Conservation (phyloP, 768 basidiomycete species). For the Hericium rajendrae region DNA sequence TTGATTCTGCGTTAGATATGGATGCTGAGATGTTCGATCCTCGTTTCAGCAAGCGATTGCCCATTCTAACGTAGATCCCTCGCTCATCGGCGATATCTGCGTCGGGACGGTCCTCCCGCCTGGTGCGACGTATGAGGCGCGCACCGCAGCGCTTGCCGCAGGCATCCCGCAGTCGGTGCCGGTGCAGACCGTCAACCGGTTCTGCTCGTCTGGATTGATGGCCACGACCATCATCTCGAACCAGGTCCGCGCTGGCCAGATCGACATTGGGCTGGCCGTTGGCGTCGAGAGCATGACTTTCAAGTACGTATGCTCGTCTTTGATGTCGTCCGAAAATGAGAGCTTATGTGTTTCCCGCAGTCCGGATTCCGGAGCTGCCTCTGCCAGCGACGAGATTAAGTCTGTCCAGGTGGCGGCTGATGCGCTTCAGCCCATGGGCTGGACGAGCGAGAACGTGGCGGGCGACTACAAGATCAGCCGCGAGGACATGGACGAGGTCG, state of each 20-base stretch:
- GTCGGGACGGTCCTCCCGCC: conserved; percentile 69
- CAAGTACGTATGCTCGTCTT: conserved; percentile 37
- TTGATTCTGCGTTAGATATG: conserved; percentile 10
- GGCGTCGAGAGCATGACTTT: conserved; percentile 86
- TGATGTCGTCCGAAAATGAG: conserved; percentile 14
- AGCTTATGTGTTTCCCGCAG: conserved; percentile 25
- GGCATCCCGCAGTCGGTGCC: conserved; percentile 75
- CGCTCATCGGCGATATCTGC: conserved; percentile 64
- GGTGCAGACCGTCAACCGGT: conserved; percentile 65
- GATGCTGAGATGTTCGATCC: neutral
- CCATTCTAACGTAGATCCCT: conserved; percentile 51
- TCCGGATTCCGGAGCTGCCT: conserved; percentile 52
- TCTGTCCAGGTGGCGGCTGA: conserved; percentile 47
- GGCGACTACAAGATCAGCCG: conserved; percentile 61
- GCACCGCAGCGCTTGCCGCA: conserved; percentile 67
- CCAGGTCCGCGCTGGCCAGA: conserved; percentile 67
- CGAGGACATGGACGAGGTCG: conserved; percentile 67
- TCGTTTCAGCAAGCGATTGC: conserved; percentile 44
- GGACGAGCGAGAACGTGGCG: conserved; percentile 86
- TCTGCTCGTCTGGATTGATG: conserved; percentile 84
- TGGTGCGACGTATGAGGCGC: conserved; percentile 58
- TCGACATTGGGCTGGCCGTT: conserved; percentile 69
- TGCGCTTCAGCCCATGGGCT: conserved; percentile 71
- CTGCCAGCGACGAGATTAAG: conserved; percentile 53
- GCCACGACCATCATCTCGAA: conserved; percentile 70